phyloP scores from a whole-genome alignment of 129 eudicot genomes.

The Flaveria robusta region DNA sequence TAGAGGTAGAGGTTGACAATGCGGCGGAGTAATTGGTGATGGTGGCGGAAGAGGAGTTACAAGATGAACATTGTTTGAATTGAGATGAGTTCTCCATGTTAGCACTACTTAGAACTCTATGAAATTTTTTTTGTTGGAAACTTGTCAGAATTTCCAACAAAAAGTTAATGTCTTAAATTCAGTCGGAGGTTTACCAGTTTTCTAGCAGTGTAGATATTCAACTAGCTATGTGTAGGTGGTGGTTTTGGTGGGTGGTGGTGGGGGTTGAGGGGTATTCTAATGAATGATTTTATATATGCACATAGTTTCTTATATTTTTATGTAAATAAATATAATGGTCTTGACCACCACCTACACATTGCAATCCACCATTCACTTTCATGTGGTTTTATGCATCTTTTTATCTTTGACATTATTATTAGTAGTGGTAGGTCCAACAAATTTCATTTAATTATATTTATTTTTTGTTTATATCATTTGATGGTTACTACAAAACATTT shows the following conservation, averaged over 20 bases:
- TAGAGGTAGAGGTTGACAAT: background rate
- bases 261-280: conserved; percentile 26
- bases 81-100: too few species aligned
- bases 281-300: conserved; percentile 24
- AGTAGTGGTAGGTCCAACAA: conserved; percentile 36
- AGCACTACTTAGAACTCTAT: too few species aligned
- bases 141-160: too few species aligned
- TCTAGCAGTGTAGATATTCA: too few species aligned
- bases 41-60: background rate
- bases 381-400: conserved; percentile 46
- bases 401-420: conserved; percentile 36
- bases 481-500: background rate
- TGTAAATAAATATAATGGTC: conserved; percentile 26
- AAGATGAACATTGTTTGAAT: too few species aligned
- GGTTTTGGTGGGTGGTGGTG: conserved; percentile 2
- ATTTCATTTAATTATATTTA: conserved; percentile 1
- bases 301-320: background rate
- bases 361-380: conserved; percentile 41
- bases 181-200: too few species aligned
- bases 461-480: background rate
- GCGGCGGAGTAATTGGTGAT: conserved; percentile 19
- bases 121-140: too few species aligned
- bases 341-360: conserved; percentile 33
- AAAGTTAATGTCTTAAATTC: too few species aligned
- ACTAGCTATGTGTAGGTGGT: too few species aligned